Evolutionary conservation across 148 eudicot species (phyloP).

Genomic region (Rhododendron williamsianum): DNA sequence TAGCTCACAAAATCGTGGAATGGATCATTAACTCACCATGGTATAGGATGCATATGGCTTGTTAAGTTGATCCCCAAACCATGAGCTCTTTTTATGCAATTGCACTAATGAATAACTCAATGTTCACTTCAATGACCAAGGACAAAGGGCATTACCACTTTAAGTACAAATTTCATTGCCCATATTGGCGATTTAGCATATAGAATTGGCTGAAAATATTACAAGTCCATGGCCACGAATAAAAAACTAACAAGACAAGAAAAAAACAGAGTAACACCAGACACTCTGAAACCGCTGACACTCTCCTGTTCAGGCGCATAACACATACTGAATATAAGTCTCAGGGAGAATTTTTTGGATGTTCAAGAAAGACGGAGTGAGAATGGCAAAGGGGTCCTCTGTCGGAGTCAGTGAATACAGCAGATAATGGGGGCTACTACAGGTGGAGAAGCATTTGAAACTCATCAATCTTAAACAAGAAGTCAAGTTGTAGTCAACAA

Average conservation of each 20-base stretch:
- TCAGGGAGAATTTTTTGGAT: neutral
- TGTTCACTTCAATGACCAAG: neutral
- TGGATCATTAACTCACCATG: too few species aligned
- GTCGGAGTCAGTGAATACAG: neutral
- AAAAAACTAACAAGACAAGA: neutral
- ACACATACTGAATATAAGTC: neutral
- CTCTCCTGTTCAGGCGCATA: neutral
- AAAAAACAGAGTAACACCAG: neutral
- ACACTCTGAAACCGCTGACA: neutral
- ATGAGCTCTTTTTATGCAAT: neutral
- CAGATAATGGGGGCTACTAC: neutral
- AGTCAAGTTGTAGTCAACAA: neutral
- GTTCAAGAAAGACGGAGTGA: neutral
- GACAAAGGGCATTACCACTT: neutral
- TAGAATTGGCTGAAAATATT: neutral
- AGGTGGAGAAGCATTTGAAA: neutral
- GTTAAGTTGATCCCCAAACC: neutral
- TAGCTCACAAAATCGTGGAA: neutral
- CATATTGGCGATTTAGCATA: neutral
- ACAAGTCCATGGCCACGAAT: neutral
- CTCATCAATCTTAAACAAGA: neutral
- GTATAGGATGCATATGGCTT: neutral
- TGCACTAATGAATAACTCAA: neutral
- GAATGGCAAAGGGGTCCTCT: neutral
- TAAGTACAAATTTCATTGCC: neutral